Evolutionary conservation across 495 filamentous ascomycete species (phyloP), one percentile per base, ranked within the genome.

Genomic region (Astrocystis sublimbata): DNA sequence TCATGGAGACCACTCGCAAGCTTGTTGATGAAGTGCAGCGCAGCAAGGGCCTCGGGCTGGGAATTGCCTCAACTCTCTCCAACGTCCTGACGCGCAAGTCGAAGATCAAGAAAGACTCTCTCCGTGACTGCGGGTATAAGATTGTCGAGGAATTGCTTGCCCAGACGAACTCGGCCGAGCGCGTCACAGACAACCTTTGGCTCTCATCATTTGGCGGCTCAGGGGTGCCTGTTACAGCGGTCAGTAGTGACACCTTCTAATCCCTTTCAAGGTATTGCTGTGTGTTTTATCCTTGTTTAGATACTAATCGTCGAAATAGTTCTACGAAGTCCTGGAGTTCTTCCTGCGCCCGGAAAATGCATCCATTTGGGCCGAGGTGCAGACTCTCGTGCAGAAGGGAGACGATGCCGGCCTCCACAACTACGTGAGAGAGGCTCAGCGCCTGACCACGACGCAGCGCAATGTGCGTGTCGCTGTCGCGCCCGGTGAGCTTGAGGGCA

Each of bases 361-460:
- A 6, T 61, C 68, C 33, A 77, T 86, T 69, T 81, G 83, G 70
- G 65, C 73, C 7, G 71, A 79, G 36, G 78, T 86, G 35, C 76
- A 82, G 60, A 65, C 58, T 9, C 70, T 85, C 2, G 83, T 81
- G 0, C 49, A 58, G 42, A 68, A 65, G 33, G 60, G 61, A 15
- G 62, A 78, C 12, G 73, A 80, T 46, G 68, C 70, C 30, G 45
- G 23, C 6, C 47, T 69, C 17, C 63, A 67, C 10, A 72, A 55
- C 4, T 72, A 75, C 17, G 68, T 75, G 12, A 58, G 41, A 33
- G 73, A 75, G 46, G 73, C 71, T 7, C 65, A 69, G 53, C 67
- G 73, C 36, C 57, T 75, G 17, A 72, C 71, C 17, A 73, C 62
- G 33, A 50, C 67, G 0, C 66, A 69, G 64, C 64, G 73, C 13